A percentile compares a stretch with the other conserved stretches of the same genome.
Evolutionary conservation across 2,329 filamentous ascomycete species (phyloP).

Genomic region (Zymoseptoria passerinii): DNA sequence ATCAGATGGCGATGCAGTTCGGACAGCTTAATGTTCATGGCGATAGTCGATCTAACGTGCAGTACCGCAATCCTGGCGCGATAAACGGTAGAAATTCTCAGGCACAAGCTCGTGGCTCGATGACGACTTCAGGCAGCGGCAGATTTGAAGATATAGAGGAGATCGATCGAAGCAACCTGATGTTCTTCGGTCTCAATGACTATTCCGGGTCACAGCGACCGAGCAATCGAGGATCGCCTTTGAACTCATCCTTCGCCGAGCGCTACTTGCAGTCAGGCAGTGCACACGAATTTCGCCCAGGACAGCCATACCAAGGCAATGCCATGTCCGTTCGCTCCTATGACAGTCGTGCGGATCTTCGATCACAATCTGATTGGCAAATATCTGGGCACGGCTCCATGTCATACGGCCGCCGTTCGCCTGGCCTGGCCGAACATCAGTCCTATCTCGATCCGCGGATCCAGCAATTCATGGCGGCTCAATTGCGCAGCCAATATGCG

Average conservation of each 20-base stretch:
- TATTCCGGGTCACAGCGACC: constrained; percentile 23
- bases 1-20: constrained; percentile 32
- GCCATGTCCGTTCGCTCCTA: constrained; percentile 30
- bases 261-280: constrained; percentile 13
- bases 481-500: constrained; percentile 30
- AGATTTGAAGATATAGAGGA: constrained; percentile 15
- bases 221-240: constrained; percentile 6
- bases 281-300: constrained; percentile 14
- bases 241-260: constrained; percentile 8
- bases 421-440: constrained; percentile 30
- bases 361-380: constrained; percentile 42
- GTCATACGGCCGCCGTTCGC: constrained; percentile 7
- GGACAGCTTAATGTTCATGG: constrained; percentile 18
- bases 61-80: constrained; percentile 6
- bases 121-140: neutral
- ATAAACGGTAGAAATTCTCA: constrained; percentile 5
- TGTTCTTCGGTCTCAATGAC: constrained; percentile 30
- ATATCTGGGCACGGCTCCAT: constrained; percentile 7
- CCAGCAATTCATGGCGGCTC: constrained; percentile 31
- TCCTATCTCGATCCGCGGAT: constrained; percentile 31
- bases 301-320: constrained; percentile 32
- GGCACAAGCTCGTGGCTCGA: neutral
- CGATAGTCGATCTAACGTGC: constrained; percentile 12
- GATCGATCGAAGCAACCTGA: constrained; percentile 17
- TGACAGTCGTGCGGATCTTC: constrained; percentile 36